Conservation (phyloP, 1,284 basidiomycete species). For the Fomes fomentarius region DNA sequence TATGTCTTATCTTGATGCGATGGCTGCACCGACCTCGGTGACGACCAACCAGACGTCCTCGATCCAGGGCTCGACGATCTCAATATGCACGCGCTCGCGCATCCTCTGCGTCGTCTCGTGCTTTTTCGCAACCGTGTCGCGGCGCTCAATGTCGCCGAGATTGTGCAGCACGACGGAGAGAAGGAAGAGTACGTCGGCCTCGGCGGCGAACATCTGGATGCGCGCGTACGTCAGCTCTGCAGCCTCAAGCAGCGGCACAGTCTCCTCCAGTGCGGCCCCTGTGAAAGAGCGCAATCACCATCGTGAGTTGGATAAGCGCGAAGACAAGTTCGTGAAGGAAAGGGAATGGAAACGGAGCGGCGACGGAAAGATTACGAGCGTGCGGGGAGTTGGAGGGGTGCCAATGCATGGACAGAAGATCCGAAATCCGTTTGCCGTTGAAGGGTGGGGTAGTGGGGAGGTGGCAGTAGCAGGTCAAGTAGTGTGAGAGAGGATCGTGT, state of each 20-base stretch:
- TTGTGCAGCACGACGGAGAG: conserved; percentile 73
- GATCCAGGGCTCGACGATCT: conserved; percentile 54
- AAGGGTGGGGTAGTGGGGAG: too few species aligned
- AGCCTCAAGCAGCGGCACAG: conserved; percentile 32
- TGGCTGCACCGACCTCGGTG: conserved; percentile 54
- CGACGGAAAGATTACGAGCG: neutral
- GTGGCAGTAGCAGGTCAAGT: too few species aligned
- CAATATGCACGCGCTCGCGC: conserved; percentile 42
- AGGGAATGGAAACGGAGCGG: neutral
- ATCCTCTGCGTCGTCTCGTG: conserved; percentile 50
- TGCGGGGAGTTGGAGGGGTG: neutral
- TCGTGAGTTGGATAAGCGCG: too few species aligned
- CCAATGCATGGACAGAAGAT: neutral
- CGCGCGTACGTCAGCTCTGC: conserved; percentile 65
- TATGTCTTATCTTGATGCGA: conserved; percentile 53
- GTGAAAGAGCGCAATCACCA: too few species aligned
- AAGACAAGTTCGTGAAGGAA: neutral
- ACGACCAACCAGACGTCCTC: conserved; percentile 61
- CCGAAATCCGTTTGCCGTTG: too few species aligned
- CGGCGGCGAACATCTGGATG: conserved; percentile 60
- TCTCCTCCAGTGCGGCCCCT: conserved; percentile 47
- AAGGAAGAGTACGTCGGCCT: conserved; percentile 71
- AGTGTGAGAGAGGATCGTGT: too few species aligned
- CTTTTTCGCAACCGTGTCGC: conserved; percentile 56
- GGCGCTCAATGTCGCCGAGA: conserved; percentile 53